Evolutionary conservation across 176 grass and related monocot genomes (phyloP).

Genomic region (Phoenix dactylifera): DNA sequence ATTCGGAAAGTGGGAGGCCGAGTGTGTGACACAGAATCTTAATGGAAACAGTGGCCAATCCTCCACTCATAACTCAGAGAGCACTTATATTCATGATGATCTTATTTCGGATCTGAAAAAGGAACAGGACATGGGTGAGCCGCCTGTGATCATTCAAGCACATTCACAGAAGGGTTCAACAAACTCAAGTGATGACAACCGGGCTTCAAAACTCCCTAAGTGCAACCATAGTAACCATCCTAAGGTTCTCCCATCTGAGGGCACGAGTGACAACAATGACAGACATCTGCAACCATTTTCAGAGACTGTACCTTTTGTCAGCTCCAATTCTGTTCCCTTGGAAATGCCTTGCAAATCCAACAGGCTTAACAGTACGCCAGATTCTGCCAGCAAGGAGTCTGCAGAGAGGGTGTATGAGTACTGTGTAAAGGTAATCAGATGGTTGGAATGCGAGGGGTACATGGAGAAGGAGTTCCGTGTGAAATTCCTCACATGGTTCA

Average conservation of each 20-base stretch:
- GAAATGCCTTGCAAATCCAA: constrained; percentile 45
- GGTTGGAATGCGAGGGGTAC: constrained; percentile 66
- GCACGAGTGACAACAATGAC: constrained; percentile 43
- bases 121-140: constrained; percentile 29
- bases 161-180: constrained; percentile 74
- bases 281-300: constrained; percentile 37
- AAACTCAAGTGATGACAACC: constrained; percentile 65
- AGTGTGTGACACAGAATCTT: constrained; percentile 47
- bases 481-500: constrained; percentile 95
- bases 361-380: constrained; percentile 32
- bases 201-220: background rate
- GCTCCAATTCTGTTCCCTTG: constrained; percentile 36
- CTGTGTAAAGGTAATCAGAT: constrained; percentile 83
- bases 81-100: constrained; percentile 32
- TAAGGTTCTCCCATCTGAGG: constrained; percentile 37
- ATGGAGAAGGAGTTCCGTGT: constrained; percentile 70
- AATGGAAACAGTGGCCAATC: constrained; percentile 38
- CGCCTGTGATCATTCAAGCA: constrained; percentile 34
- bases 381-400: constrained; percentile 39
- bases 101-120: constrained; percentile 26
- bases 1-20: constrained; percentile 43
- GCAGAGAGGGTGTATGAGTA: constrained; percentile 69
- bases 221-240: constrained; percentile 34
- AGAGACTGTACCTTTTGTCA: constrained; percentile 34
- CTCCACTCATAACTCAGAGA: constrained; percentile 52